A percentile compares a stretch with the other conserved stretches of the same genome.
These are phyloP conservation scores for Aspergillus fijiensis DNA, from an alignment of 2,329 filamentous ascomycete genomes.

Conservation along the genomic window DNA sequence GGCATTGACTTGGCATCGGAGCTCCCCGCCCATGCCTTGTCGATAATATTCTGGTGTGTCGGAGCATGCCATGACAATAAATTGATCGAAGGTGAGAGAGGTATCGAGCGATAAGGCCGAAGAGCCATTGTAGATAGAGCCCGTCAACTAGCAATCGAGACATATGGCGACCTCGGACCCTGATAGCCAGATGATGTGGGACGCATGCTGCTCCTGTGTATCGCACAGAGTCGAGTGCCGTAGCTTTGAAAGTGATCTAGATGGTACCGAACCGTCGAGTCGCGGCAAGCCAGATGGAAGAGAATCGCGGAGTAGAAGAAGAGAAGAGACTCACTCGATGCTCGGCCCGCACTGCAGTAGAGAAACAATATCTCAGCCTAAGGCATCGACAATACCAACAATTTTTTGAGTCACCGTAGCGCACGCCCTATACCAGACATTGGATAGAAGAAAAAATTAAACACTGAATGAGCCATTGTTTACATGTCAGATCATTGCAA, in stretches of 20 bases:
- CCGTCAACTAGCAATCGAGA: not conserved
- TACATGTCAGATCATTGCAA: not conserved
- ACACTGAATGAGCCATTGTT: too few species aligned
- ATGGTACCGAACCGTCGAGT: too few species aligned
- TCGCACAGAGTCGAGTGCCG: not conserved
- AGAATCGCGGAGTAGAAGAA: too few species aligned
- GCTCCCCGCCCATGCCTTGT: not conserved
- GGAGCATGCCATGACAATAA: not conserved
- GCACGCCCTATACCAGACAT: too few species aligned
- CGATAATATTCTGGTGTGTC: not conserved
- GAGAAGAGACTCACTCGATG: too few species aligned
- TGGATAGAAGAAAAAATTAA: too few species aligned
- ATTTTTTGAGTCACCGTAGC: too few species aligned
- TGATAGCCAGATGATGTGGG: not conserved
- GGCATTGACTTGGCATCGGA: not conserved
- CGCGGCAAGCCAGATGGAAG: too few species aligned
- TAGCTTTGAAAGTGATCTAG: too few species aligned
- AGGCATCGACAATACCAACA: too few species aligned
- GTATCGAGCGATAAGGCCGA: not conserved
- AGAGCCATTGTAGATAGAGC: not conserved
- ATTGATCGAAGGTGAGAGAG: not conserved
- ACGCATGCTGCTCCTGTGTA: not conserved
- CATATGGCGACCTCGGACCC: not conserved
- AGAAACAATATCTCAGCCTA: too few species aligned
- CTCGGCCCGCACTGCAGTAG: too few species aligned